Evolutionary conservation across 2,329 filamentous ascomycete species (phyloP).

Genomic region (Venturiaceae sp.): DNA sequence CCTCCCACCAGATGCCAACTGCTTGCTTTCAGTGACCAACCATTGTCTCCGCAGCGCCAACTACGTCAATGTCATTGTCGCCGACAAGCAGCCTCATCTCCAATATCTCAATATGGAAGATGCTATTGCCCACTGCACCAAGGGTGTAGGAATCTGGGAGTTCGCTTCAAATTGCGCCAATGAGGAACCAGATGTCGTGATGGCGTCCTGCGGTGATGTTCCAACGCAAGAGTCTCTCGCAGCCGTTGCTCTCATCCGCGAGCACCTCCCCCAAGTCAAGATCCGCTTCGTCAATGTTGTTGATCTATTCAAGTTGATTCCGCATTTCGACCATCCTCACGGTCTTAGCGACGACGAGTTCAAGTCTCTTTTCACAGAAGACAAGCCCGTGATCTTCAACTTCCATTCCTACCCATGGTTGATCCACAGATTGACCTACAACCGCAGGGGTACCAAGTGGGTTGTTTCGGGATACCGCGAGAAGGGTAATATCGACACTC

Average conservation of each 20-base stretch:
- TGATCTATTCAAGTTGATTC: conserved; percentile 72
- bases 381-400: conserved; percentile 71
- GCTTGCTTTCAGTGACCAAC: conserved; percentile 63
- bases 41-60: conserved; percentile 65
- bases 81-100: conserved; percentile 71
- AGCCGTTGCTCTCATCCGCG: conserved; percentile 63
- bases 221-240: conserved; percentile 66
- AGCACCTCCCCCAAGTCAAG: conserved; percentile 61
- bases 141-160: conserved; percentile 70
- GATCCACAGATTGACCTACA: conserved; percentile 67
- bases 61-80: conserved; percentile 74
- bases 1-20: conserved; percentile 71
- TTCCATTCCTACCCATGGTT: conserved; percentile 79
- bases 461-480: conserved; percentile 71
- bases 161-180: conserved; percentile 64
- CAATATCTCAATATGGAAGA: conserved; percentile 67
- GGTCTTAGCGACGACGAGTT: conserved; percentile 59
- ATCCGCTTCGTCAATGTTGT: conserved; percentile 73
- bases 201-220: conserved; percentile 68
- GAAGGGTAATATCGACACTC: conserved; percentile 78
- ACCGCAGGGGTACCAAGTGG: conserved; percentile 57
- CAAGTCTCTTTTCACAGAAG: conserved; percentile 58
- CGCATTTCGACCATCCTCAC: conserved; percentile 60
- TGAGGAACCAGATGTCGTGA: conserved; percentile 61
- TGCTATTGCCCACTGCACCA: conserved; percentile 66